Evolutionary conservation across 2,329 filamentous ascomycete genomes (phyloP), one percentile per base, ranked within the genome.

Genomic region (Ophiosphaerella herpotricha): DNA sequence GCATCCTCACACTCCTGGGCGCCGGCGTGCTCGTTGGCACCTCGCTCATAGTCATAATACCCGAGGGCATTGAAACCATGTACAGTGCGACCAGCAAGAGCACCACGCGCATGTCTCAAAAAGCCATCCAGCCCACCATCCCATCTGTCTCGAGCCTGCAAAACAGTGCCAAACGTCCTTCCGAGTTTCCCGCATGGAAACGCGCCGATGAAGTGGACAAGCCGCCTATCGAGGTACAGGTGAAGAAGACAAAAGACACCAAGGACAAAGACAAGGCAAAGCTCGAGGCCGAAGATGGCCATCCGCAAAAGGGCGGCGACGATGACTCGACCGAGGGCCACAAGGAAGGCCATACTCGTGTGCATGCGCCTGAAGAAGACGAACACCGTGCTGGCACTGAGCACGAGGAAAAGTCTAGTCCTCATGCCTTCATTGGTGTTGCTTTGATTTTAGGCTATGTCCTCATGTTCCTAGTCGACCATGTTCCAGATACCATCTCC

Each of bases 1-100:
- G 93, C 68, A 79, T 96, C 42, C 89, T 97, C 70, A 95, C 93
- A 18, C 92, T 91, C 49, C 84, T 97, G 70, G 94, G 94, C 45
- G 91, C 96, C 73, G 94, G 94, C 38, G 89, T 99, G 43, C 80
- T 99, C 7, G 92, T 99, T 13, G 94, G 94, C 32, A 97, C 94
- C 24, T 93, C 93, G 1, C 82, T 99, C 58, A 93, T 97, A 58
- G 91, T 99, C 29, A 97, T 99, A 68, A 96, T 99, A 65, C 94
- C 94, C 1, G 94, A 99, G 74, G 94, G 94, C 33, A 87, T 97
- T 52, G 92, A 97, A 70, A 93, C 94, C 3, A 82, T 97, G 49
- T 90, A 94, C 61, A 85, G 77, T 60, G 80, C 83, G 33, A 57
- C 55, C 24, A 50, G 54, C 29, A 60, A 64, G 42, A 56, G 54